Evolutionary conservation across 345 rosid species (phyloP), one percentile per base, ranked within the genome.

Genomic region (Linum tenue): DNA sequence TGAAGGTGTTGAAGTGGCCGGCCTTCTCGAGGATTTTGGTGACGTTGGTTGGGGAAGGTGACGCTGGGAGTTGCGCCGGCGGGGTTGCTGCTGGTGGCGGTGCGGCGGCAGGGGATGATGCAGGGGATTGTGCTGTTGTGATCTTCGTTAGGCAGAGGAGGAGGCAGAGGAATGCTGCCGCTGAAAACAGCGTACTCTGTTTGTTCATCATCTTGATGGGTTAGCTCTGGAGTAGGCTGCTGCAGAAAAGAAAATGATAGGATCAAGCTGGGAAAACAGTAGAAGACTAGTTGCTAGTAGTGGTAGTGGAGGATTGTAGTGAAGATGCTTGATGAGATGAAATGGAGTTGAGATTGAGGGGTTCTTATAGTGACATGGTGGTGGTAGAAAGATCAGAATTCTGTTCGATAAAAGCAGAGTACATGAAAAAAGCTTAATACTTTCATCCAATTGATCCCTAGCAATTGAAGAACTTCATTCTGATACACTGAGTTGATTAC

Each of bases 11-110:
- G 76, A 83, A 86, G 37, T 79, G 81, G 3, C 84, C 82, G 5
- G 79, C 79, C 53, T 83, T 83, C 48, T 82, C 85, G 5, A 86
- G 85, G 84, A 85, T 81, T 60, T 84, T 84, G 31, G 84, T 76
- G 16, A 85, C 75, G 58, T 82, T 80, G 31, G 85, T 83, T 4
- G 85, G 84, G 1, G 63, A 69, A 4, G 37, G 2, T 3, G 38
- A 3, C 7, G 37, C 9, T 4, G 62, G 7, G 6, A 59, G 39
- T 31, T 59, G 62, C 37, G 62, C 39, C 10, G 62, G 35, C 7
- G 62, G 62, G 16, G 55, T 14, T 6, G 55, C 5, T 15, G 62
- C 35, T 3, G 62, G 39, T 8, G 39, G 37, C 11, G 59, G 48
- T 0, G 64, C 68, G 37, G 56, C 31, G 11, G 69, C 55, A 22